Evolutionary conservation across 2,329 filamentous ascomycete genomes (phyloP), one percentile per base, ranked within the genome.

Genomic region (Fusarium chuoi): DNA sequence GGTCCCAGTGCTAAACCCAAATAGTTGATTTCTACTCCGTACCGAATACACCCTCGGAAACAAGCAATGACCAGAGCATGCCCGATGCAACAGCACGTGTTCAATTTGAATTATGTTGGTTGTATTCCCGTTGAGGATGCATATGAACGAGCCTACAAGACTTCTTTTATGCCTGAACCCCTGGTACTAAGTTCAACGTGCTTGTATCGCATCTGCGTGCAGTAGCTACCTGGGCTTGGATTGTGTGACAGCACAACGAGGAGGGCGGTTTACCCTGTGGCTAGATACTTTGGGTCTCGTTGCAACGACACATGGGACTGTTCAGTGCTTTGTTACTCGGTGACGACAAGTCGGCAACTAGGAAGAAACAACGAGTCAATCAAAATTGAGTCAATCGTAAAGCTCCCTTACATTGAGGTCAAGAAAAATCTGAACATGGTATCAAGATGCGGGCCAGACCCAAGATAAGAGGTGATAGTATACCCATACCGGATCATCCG

Each of bases 351-450:
- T 30, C 24, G 58, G 39, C 33, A 48, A 51, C 24, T 52, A 30
- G 33, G 28, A 51, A 57, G 35, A 57, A 38, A 44, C 62, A 49
- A 66, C 24, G 28, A 60, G 44, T 70, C 59, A 54, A 44, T 46
- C 33, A 38, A 35, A 38, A 38, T 52, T 28, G 67, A 48, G 41
- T 38, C 36, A 48, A n/a, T 42, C 56, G n/a, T 30, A 48, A 65
- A 28, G 14, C 39, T 26, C 51, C 59, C 65, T 70, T 58, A 70
- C 65, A 52, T 70, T n/a, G 14, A 65, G 35, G n/a, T n/a, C 59
- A 57, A 54, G 26, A 45, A 58, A 69, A 51, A 42, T 24, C 48
- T 54, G 22, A 28, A 70, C 46, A 58, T 44, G 13, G 30, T 30
- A 70, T 57, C 39, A 38, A 48, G 45, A 49, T 56, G 57, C n/a